Conservation (phyloP, 495 filamentous ascomycete species). For the Xylaria nigripes region DNA sequence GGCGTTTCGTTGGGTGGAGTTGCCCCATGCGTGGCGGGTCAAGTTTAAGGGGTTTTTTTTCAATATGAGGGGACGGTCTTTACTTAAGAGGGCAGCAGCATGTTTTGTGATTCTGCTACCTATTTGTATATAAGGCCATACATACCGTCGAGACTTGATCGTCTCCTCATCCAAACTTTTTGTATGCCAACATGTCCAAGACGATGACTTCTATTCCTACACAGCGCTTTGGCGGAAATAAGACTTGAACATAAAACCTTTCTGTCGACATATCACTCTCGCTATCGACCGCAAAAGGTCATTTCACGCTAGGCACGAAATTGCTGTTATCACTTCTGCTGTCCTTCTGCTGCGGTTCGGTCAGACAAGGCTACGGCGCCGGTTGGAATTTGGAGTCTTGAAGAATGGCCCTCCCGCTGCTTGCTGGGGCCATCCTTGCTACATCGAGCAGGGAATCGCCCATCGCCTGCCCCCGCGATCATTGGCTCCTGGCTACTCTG, state of each 20-base stretch:
- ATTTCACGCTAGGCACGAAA: background rate
- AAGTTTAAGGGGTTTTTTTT: too few relatives aligned
- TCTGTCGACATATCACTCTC: background rate
- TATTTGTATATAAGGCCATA: background rate
- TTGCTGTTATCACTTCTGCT: background rate
- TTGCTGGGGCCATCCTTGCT: constrained; percentile 18
- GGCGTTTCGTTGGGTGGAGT: too few relatives aligned
- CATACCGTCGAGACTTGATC: background rate
- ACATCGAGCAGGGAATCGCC: constrained; percentile 10
- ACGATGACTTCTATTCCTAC: background rate
- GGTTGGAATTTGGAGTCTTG: background rate
- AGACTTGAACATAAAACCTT: background rate
- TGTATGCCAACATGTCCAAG: background rate
- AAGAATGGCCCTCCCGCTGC: background rate
- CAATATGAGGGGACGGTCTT: too few relatives aligned
- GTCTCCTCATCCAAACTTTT: background rate
- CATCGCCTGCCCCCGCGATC: background rate
- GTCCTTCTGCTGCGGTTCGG: background rate
- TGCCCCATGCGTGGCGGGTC: too few relatives aligned
- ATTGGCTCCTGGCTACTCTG: background rate
- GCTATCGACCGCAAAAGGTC: background rate
- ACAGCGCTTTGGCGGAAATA: background rate
- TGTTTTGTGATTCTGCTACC: background rate
- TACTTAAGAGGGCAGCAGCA: too few relatives aligned
- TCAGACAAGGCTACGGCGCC: background rate